Evolutionary conservation across 2,329 filamentous ascomycete species (phyloP), one percentile per base, ranked within the genome.

Genomic region (Lecanicillium sp.): DNA sequence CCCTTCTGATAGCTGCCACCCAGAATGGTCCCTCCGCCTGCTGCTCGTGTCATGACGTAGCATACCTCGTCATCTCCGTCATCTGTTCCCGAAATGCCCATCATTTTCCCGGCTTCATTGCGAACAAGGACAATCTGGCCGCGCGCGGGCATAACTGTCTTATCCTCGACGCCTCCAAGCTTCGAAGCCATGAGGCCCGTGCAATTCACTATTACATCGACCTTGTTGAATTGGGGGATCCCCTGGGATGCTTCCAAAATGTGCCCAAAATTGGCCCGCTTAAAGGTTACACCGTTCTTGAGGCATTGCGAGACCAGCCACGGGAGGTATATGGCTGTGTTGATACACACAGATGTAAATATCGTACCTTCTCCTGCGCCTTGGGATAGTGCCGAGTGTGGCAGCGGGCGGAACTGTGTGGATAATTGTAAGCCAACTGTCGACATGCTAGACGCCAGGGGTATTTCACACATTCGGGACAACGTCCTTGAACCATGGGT

Each of bases 271-370:
- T 72, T 58, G 3, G 64, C 77, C 15, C 86, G 75, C 50, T 76
- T 74, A 52, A 90, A 66, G 1, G 77, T 66, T 5, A 84, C 83
- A 18, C 87, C 85, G 41, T 79, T 76, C 49, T 77, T 78, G 20
- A 84, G 70, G 57, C 87, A 94, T 62, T 92, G 81, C 1, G 85
- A 83, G 0, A 85, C 68, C 0, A 97, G 79, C 78, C 85, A 96
- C 4, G 86, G 79, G 3, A 96, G 77, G 62, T 96, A 97, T 41
- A 96, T 64, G 30, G 84, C 78, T 0, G 86, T 86, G 64, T 97
- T 96, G 58, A 96, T 90, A 63, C 89, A 96, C 29, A 95, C 81
- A 1, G 85, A 90, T 7, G 77, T 87, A 59, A 92, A 95, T n/a
- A n/a, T n/a, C n/a, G n/a, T n/a, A n/a, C n/a, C n/a, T n/a, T n/a